phyloP scores from a whole-genome alignment of 306 rosid genomes.

The Arachis hypogaea region DNA sequence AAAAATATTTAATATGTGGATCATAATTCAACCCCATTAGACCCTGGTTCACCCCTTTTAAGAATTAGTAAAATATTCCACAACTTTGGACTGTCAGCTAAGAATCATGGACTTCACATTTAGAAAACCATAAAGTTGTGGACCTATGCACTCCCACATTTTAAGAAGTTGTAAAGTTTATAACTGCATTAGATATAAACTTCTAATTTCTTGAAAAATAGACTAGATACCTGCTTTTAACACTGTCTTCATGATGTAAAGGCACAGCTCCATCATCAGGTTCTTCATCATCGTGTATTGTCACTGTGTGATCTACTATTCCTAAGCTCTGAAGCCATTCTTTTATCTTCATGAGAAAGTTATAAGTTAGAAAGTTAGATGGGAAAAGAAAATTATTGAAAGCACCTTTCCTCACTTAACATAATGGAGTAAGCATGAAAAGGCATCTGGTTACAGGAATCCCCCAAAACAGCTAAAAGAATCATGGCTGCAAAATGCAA shows the following conservation, averaged over 20 bases:
- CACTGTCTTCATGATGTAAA: conserved; percentile 63
- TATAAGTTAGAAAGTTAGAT: conserved; percentile 28
- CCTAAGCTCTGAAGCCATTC: conserved; percentile 95
- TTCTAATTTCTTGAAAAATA: conserved; percentile 8
- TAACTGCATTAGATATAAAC: conserved; percentile 28
- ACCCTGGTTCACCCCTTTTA: conserved; percentile 7
- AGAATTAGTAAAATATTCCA: not conserved
- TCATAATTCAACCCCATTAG: conserved; percentile 20
- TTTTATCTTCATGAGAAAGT: conserved; percentile 58
- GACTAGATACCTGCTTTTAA: conserved; percentile 61
- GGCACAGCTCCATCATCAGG: conserved; percentile 84
- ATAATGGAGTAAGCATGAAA: conserved; percentile 27
- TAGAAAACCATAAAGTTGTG: conserved; percentile 21
- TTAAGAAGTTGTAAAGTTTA: conserved; percentile 21
- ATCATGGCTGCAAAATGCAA: conserved; percentile 8
- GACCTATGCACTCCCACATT: conserved; percentile 1
- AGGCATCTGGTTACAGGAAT: conserved; percentile 14
- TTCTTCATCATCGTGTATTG: conserved; percentile 78
- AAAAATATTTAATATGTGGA: conserved; percentile 20
- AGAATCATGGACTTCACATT: conserved; percentile 7
- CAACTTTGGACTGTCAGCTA: conserved; percentile 9
- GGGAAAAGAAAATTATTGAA: conserved; percentile 32
- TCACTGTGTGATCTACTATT: conserved; percentile 74
- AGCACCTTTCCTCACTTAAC: conserved; percentile 27
- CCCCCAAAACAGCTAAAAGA: conserved; percentile 11